Conservation (phyloP, 257 asterid species). For the Ilex aquifolium region DNA sequence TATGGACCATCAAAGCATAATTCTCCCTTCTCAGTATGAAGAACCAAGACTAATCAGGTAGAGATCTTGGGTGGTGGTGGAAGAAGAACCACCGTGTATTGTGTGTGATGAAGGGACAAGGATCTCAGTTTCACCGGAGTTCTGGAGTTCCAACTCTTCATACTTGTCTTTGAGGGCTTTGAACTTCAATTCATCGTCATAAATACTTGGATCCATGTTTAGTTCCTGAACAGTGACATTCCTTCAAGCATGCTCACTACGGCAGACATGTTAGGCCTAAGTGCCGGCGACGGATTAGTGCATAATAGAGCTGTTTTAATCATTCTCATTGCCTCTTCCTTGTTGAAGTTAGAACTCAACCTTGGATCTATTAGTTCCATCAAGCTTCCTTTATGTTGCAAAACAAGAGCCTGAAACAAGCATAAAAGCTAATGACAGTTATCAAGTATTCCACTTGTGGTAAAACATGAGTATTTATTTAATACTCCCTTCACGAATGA, state of each 20-base stretch:
- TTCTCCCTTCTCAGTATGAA: neutral
- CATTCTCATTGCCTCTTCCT: conserved; percentile 40
- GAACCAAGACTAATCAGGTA: neutral
- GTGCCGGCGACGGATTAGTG: conserved; percentile 60
- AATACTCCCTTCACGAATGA: too few species aligned
- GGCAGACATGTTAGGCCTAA: conserved; percentile 59
- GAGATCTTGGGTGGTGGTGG: conserved; percentile 10
- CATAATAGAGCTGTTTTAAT: conserved; percentile 46
- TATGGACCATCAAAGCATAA: too few species aligned
- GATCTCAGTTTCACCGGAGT: conserved; percentile 15
- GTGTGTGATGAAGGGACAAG: conserved; percentile 8
- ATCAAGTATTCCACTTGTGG: too few species aligned
- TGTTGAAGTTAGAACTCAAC: conserved; percentile 30
- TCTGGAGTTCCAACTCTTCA: conserved; percentile 21
- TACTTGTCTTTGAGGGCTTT: conserved; percentile 39
- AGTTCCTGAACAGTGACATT: conserved; percentile 26
- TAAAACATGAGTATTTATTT: too few species aligned
- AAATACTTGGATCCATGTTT: conserved; percentile 31
- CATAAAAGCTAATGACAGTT: neutral
- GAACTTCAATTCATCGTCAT: conserved; percentile 35
- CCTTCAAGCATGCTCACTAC: conserved; percentile 59
- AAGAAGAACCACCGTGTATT: conserved; percentile 3
- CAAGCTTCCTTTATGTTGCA: conserved; percentile 38
- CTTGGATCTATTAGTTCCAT: conserved; percentile 53
- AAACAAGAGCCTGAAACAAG: conserved; percentile 45